Conservation (phyloP, 805 yeast genomes). For the Nakazawaea ernobii region DNA sequence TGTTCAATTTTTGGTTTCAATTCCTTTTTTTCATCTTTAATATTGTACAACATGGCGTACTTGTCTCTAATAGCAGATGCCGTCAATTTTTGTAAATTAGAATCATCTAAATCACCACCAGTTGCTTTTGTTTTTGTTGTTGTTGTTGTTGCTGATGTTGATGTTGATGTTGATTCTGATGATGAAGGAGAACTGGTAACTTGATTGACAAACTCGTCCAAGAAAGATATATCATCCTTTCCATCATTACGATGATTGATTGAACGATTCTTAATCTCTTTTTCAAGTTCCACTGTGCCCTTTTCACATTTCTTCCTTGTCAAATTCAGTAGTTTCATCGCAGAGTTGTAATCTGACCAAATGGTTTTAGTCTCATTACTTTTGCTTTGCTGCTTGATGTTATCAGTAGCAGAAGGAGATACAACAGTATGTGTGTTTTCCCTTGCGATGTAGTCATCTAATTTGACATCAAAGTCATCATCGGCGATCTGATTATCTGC, state of each 20-base stretch:
- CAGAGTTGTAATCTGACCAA: conserved; percentile 1
- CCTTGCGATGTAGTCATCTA: neutral
- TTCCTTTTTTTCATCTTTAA: neutral
- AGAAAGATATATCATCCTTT: neutral
- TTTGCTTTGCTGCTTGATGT: neutral
- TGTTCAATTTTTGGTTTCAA: neutral
- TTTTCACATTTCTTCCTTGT: neutral
- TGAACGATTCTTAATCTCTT: conserved; percentile 5
- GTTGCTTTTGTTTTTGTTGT: neutral
- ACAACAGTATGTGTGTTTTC: neutral
- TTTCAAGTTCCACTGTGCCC: neutral
- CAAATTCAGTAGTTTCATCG: neutral
- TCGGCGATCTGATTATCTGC: neutral
- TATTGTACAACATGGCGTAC: neutral
- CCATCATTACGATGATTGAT: neutral
- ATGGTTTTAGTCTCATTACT: neutral
- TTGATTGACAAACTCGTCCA: neutral
- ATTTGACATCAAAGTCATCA: neutral
- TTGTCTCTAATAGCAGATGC: conserved; percentile 4
- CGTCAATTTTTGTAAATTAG: neutral
- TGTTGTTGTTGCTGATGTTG: neutral
- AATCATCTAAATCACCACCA: neutral
- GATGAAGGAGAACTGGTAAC: neutral
- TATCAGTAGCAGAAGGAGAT: neutral
- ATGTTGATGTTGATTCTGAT: neutral